Evolutionary conservation across 306 rosid species (phyloP).

Genomic region (Ormosia emarginata): DNA sequence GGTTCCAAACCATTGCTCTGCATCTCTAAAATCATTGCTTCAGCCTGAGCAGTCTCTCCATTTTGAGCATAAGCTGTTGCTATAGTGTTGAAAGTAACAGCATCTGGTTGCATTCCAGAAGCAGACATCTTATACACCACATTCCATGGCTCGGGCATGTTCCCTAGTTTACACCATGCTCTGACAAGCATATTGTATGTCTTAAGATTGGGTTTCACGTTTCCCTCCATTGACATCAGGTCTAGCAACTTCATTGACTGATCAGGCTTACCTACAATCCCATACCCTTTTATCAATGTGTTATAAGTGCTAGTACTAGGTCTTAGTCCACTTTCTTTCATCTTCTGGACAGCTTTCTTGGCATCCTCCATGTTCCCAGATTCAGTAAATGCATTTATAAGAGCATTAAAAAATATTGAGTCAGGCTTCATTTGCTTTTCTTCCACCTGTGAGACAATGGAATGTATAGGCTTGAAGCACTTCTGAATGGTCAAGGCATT

Average conservation of each 20-base stretch:
- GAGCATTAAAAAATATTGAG: constrained; percentile 57
- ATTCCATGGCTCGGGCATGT: constrained; percentile 59
- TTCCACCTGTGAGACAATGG: constrained; percentile 51
- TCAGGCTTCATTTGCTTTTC: constrained; percentile 61
- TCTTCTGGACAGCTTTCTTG: constrained; percentile 46
- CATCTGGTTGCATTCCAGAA: constrained; percentile 61
- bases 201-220: constrained; percentile 60
- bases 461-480: constrained; percentile 48
- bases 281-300: constrained; percentile 69
- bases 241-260: constrained; percentile 56
- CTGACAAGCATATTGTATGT: constrained; percentile 64
- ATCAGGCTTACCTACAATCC: constrained; percentile 61
- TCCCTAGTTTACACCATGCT: constrained; percentile 50
- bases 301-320: constrained; percentile 56
- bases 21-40: constrained; percentile 58
- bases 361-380: constrained; percentile 69
- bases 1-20: constrained; percentile 50
- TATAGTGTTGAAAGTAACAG: constrained; percentile 61
- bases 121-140: constrained; percentile 47
- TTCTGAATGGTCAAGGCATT: constrained; percentile 61
- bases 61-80: constrained; percentile 57
- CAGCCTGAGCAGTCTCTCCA: constrained; percentile 57
- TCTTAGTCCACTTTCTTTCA: constrained; percentile 58
- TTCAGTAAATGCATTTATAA: constrained; percentile 65
- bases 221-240: constrained; percentile 45